These are phyloP conservation scores for Trametes coccinea DNA, from an alignment of 768 basidiomycete species.

Conservation along the genomic window DNA sequence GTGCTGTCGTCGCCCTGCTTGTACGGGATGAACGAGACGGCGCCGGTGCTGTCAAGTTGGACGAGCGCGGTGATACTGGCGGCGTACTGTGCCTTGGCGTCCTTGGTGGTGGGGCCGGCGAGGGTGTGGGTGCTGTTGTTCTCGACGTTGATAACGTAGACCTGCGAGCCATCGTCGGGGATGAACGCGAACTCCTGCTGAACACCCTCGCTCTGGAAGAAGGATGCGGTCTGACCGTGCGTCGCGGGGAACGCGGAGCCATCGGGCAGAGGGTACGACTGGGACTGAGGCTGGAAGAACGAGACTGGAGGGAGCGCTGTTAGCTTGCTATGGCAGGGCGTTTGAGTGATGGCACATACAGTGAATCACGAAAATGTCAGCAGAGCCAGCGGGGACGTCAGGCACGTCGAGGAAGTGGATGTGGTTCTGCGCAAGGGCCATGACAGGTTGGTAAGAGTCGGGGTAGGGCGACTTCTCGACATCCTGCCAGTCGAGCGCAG, in stretches of 20 bases:
- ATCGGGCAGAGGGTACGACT: slow-evolving; percentile 50
- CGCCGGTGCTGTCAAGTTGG: slow-evolving; percentile 64
- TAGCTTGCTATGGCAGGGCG: not conserved
- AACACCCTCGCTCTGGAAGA: slow-evolving; percentile 61
- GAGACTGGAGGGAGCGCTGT: slow-evolving; percentile 47
- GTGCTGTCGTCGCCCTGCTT: slow-evolving; percentile 42
- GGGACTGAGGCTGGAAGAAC: slow-evolving; percentile 73
- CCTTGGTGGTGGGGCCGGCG: slow-evolving; percentile 59
- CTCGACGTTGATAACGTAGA: slow-evolving; percentile 77
- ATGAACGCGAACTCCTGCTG: slow-evolving; percentile 79
- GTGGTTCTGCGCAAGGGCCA: slow-evolving; percentile 86
- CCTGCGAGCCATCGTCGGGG: slow-evolving; percentile 68
- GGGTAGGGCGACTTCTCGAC: slow-evolving; percentile 57
- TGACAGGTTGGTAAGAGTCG: slow-evolving; percentile 62
- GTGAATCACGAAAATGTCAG: slow-evolving; percentile 84
- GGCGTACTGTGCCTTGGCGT: slow-evolving; percentile 61
- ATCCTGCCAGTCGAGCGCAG: slow-evolving; percentile 62
- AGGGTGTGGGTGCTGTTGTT: slow-evolving; percentile 65
- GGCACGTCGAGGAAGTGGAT: slow-evolving; percentile 81
- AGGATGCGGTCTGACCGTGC: slow-evolving; percentile 68
- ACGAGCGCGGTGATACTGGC: slow-evolving; percentile 62
- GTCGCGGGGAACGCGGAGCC: slow-evolving; percentile 63
- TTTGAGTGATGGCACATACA: slow-evolving; percentile 48
- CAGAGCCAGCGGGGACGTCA: slow-evolving; percentile 62
- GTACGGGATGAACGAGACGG: slow-evolving; percentile 62